Conservation (phyloP, 2,329 filamentous ascomycete species). For the Curvularia sp. region DNA sequence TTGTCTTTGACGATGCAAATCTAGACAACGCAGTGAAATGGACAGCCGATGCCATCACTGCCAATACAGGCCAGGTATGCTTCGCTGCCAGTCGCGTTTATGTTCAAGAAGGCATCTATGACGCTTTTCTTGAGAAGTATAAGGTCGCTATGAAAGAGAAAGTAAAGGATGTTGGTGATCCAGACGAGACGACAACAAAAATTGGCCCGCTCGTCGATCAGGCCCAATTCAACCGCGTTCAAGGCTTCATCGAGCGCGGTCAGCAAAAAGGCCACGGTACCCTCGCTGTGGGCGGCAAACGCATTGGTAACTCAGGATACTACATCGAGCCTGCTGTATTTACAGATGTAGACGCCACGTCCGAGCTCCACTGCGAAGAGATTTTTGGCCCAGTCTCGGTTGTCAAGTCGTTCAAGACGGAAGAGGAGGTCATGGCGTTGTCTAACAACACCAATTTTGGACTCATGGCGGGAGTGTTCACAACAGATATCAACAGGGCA, state of each 20-base stretch:
- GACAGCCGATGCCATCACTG: conserved; percentile 47
- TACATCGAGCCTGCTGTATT: conserved; percentile 49
- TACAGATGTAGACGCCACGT: conserved; percentile 42
- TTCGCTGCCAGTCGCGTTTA: conserved; percentile 49
- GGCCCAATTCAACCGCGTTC: conserved; percentile 45
- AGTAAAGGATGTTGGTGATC: conserved; percentile 41
- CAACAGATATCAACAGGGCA: conserved; percentile 50
- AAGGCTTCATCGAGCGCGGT: conserved; percentile 46
- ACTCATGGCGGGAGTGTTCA: conserved; percentile 50
- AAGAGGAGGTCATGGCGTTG: conserved; percentile 50
- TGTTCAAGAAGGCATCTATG: conserved; percentile 50
- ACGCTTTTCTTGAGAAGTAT: conserved; percentile 48
- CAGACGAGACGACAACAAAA: conserved; percentile 36
- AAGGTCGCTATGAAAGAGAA: conserved; percentile 45
- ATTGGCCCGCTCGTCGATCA: conserved; percentile 48
- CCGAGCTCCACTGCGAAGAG: conserved; percentile 48
- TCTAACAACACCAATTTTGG: conserved; percentile 51
- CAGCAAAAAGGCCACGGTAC: conserved; percentile 40
- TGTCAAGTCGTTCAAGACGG: conserved; percentile 47
- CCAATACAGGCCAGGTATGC: conserved; percentile 51
- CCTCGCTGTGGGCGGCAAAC: conserved; percentile 44
- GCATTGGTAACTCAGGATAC: conserved; percentile 41
- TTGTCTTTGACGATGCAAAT: conserved; percentile 55
- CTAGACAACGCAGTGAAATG: conserved; percentile 52
- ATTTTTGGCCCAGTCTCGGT: conserved; percentile 51